Evolutionary conservation across 768 basidiomycete genomes (phyloP).

Genomic region (Tulasnella sp.): DNA sequence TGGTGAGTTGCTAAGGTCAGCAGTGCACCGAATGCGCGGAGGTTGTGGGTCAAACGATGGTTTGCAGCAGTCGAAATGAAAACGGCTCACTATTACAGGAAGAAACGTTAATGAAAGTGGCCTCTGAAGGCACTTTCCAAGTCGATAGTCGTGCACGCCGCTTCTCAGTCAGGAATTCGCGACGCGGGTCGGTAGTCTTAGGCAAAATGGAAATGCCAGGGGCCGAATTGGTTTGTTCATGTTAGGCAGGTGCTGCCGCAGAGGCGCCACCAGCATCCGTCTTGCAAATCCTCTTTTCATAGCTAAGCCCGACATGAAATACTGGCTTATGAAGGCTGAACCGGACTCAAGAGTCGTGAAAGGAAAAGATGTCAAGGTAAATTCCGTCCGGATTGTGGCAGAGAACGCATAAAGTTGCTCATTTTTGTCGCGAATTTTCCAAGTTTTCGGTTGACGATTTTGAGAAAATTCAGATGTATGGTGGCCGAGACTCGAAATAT

Average conservation of each 20-base stretch:
- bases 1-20: background rate
- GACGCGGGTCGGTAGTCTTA: background rate
- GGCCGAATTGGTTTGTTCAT: background rate
- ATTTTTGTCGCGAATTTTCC: background rate
- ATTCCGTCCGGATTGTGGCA: background rate
- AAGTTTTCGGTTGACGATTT: conserved; percentile 86
- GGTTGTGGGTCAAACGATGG: background rate
- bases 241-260: background rate
- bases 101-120: background rate
- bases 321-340: conserved; percentile 81
- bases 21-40: background rate
- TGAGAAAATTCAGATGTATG: conserved; percentile 39
- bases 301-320: background rate
- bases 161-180: background rate
- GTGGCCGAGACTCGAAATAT: background rate
- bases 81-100: background rate
- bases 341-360: conserved; percentile 77
- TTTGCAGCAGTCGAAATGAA: background rate
- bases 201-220: conserved; percentile 1
- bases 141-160: background rate
- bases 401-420: background rate
- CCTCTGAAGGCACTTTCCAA: background rate
- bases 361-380: conserved; percentile 77
- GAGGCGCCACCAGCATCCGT: background rate
- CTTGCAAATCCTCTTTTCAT: background rate